phyloP scores from a whole-genome alignment of 2,329 filamentous ascomycete species.

The Calycina marina region DNA sequence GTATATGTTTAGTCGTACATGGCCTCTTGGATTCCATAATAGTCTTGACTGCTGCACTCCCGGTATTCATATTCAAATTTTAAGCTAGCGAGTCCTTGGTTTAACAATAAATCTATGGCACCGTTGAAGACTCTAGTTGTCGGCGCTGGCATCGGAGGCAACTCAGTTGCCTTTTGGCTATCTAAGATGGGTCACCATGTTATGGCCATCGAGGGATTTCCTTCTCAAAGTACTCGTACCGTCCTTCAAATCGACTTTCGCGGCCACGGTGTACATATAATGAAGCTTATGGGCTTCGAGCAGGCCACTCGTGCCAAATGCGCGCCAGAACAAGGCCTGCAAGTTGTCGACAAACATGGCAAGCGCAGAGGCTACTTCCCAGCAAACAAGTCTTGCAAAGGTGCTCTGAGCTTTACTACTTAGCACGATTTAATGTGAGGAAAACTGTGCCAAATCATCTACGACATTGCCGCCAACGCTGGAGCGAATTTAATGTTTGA shows the following conservation, averaged over 20 bases:
- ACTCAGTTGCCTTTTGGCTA: constrained; percentile 35
- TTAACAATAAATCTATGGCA: not conserved
- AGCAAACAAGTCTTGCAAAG: constrained; percentile 19
- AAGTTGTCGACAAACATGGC: constrained; percentile 28
- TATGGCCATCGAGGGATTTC: constrained; percentile 27
- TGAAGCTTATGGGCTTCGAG: constrained; percentile 36
- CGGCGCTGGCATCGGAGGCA: constrained; percentile 24
- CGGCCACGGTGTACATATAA: constrained; percentile 32
- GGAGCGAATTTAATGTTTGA: constrained; percentile 22
- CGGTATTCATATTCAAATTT: too few relatives aligned
- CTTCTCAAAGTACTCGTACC: constrained; percentile 26
- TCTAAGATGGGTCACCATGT: constrained; percentile 25
- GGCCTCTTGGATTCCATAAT: too few relatives aligned
- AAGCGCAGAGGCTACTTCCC: constrained; percentile 26
- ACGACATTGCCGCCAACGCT: constrained; percentile 24
- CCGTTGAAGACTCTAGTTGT: constrained; percentile 20
- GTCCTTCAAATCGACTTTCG: constrained; percentile 41
- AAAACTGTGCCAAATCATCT: constrained; percentile 26
- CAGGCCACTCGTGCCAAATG: constrained; percentile 27
- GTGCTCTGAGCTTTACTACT: constrained; percentile 24
- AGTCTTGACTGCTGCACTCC: too few relatives aligned
- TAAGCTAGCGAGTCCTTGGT: too few relatives aligned
- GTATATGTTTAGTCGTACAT: too few relatives aligned
- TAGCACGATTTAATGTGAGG: constrained; percentile 32
- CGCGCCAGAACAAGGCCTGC: constrained; percentile 32